Base-by-base conservation (phyloP, 108 stramenopile genomes). In the Conticribra weissflogii region DNA sequence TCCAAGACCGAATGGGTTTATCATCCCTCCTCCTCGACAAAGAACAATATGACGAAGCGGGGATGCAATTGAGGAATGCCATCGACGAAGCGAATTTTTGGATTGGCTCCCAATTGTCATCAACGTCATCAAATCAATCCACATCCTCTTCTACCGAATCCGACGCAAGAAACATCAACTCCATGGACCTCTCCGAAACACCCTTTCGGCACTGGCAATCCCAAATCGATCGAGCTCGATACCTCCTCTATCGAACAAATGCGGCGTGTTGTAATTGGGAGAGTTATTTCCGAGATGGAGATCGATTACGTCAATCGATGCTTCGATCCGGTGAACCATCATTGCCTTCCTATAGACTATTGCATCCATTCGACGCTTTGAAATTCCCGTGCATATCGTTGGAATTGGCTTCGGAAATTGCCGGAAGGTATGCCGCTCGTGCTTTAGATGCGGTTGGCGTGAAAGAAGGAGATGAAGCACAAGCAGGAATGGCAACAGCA, bases 281-380 rank as follows among this genome's bases (percentile, higher is more conserved):
- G 16, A 29, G 44, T 0, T 81, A 78, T 30, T 68, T 81, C 45
- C 30, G 62, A 63, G 82, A 83, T 17, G 69, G 85, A 3, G 54
- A 54, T 29, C 46, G 44, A 28, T 32, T 86, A 18, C 44, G 55
- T 5, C 29, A 63, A 44, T 76, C 82, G 3, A 28, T 81, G 30
- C n/a, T 22, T 3, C 21, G 36, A 31, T 32, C 33, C 14, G 45
- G 45, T 0, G 27, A 14, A 46, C 41, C 63, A 48, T 55, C 60
- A 1, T 25, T 41, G n/a, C 54, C 48, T 59, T 54, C 66, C 27
- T 24, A 71, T 16, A 63, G 77, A 36, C 16, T 74, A 18, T 59
- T 83, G 4, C 85, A 86, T 74, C 85, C 85, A 0, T 86, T 75
- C 71, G 82, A 86, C 28, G 85, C 85, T 21, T 46, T 86, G 46